Conservation (phyloP, 2,329 filamentous ascomycete species). For the Gnomoniopsis smithogilvyi region DNA sequence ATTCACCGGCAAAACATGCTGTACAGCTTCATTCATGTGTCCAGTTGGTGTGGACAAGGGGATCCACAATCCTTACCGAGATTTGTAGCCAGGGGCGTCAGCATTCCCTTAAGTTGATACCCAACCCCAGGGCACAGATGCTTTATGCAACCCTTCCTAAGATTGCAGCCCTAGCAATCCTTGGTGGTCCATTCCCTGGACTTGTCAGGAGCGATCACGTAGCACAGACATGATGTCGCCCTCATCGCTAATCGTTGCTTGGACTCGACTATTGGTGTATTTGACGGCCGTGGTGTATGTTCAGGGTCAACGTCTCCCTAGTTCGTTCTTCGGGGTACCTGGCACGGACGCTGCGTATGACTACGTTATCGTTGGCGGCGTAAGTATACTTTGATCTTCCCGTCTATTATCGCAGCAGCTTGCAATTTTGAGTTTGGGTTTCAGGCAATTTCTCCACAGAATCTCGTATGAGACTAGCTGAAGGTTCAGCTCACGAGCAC, state of each 20-base stretch:
- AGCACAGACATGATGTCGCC: neutral
- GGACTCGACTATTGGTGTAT: neutral
- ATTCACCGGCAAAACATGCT: too few species aligned
- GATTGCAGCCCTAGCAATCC: too few species aligned
- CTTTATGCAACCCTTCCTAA: neutral
- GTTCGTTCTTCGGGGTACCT: conserved; percentile 11
- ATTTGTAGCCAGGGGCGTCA: neutral
- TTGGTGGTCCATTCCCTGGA: neutral
- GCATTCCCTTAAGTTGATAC: neutral
- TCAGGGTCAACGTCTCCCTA: neutral
- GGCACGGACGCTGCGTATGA: conserved; percentile 13
- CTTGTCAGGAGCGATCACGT: neutral
- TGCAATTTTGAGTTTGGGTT: too few species aligned
- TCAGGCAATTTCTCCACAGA: too few species aligned
- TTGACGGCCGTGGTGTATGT: neutral
- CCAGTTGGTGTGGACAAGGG: too few species aligned
- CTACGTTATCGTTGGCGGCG: conserved; percentile 14
- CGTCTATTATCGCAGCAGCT: too few species aligned
- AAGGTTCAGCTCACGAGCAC: too few species aligned
- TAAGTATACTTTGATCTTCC: too few species aligned
- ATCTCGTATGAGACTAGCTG: too few species aligned
- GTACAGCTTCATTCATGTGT: neutral
- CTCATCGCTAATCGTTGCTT: neutral
- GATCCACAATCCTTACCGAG: neutral
- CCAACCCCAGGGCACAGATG: neutral